Evolutionary conservation across 1,284 basidiomycete species (phyloP).

Genomic region (Polyporus tsugae): DNA sequence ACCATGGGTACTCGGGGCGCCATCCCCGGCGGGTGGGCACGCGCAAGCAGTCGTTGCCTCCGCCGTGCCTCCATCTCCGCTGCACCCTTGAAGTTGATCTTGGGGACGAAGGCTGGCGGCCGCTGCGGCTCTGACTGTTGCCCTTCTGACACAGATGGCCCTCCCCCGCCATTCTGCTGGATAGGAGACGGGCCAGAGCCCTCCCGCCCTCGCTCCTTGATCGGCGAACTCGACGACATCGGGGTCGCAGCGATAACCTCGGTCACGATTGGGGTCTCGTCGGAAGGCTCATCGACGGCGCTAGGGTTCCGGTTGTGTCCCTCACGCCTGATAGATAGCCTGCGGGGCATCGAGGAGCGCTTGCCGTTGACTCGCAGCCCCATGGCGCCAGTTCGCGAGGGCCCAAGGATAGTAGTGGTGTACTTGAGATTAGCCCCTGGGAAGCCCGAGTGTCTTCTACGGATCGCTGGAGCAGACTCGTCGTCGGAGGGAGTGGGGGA

Average conservation of each 20-base stretch:
- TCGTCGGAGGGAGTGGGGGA: slow-evolving; percentile 78
- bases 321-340: slow-evolving; percentile 41
- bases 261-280: slow-evolving; percentile 31
- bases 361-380: slow-evolving; percentile 45
- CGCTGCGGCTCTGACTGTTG: slow-evolving; percentile 8
- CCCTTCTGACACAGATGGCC: background rate
- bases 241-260: slow-evolving; percentile 36
- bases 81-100: slow-evolving; percentile 73
- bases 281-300: slow-evolving; percentile 21
- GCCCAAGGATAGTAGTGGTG: slow-evolving; percentile 83
- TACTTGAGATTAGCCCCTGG: slow-evolving; percentile 77
- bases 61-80: slow-evolving; percentile 82
- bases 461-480: slow-evolving; percentile 53
- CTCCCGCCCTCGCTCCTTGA: slow-evolving; percentile 21
- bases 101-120: slow-evolving; percentile 62
- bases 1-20: slow-evolving; percentile 30
- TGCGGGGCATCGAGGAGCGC: slow-evolving; percentile 47
- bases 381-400: slow-evolving; percentile 42
- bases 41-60: slow-evolving; percentile 60
- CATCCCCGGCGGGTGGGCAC: slow-evolving; percentile 34
- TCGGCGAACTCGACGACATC: slow-evolving; percentile 30
- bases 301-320: slow-evolving; percentile 30
- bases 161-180: slow-evolving; percentile 24
- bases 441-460: slow-evolving; percentile 54
- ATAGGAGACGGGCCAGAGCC: slow-evolving; percentile 22